phyloP scores from a whole-genome alignment of 495 filamentous ascomycete genomes.

The Paragyromitra xinjiangensis region DNA sequence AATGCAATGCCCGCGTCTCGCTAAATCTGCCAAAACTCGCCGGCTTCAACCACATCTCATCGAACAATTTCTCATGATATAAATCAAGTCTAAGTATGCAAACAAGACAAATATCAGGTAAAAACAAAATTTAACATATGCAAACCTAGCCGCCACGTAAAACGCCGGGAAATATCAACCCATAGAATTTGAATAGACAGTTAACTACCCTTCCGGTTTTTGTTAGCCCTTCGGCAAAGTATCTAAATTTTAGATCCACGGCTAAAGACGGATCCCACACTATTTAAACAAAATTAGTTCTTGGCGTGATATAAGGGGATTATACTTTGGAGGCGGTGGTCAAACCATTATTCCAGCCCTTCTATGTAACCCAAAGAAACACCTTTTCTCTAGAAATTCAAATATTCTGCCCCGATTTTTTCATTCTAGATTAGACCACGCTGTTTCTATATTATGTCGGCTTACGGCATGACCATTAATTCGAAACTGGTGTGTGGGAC shows the following conservation, averaged over 20 bases:
- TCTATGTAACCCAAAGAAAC: neutral
- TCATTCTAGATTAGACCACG: conserved; percentile 6
- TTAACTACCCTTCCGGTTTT: conserved; percentile 4
- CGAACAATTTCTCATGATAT: conserved; percentile 16
- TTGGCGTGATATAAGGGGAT: conserved; percentile 30
- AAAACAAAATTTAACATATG: neutral
- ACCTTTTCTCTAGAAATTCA: neutral
- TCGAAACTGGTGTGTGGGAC: conserved; percentile 43
- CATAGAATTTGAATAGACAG: neutral
- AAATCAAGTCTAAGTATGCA: conserved; percentile 13
- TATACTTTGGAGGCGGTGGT: neutral
- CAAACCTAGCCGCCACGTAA: neutral
- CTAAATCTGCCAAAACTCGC: conserved; percentile 46
- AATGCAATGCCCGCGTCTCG: conserved; percentile 53
- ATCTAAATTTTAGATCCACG: conserved; percentile 40
- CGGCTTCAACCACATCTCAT: conserved; percentile 46
- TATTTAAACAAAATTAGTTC: conserved; percentile 31
- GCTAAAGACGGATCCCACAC: conserved; percentile 32
- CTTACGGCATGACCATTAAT: conserved; percentile 30
- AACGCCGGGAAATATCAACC: neutral
- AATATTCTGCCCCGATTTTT: conserved; percentile 15
- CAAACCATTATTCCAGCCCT: neutral
- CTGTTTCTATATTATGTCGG: conserved; percentile 18
- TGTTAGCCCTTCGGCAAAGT: conserved; percentile 13
- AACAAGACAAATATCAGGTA: neutral